Conservation (phyloP, 805 yeast genomes). For the Candida sithepensis region DNA sequence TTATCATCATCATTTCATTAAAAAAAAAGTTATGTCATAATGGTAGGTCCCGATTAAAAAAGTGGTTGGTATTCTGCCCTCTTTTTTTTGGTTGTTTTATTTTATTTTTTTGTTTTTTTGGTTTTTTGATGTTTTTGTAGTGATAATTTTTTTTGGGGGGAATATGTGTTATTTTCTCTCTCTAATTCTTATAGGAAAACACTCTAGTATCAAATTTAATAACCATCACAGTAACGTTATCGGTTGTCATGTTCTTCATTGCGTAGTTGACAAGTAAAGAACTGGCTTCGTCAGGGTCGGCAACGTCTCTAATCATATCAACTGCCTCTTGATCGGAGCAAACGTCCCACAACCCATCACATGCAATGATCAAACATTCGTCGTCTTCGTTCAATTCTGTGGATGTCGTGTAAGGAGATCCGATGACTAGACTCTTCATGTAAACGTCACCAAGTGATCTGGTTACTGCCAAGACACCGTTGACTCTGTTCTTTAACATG, state of each 20-base stretch:
- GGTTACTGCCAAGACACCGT: conserved; percentile 93
- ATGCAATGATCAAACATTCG: conserved; percentile 82
- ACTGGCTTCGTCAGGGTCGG: conserved; percentile 65
- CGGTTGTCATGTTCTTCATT: conserved; percentile 74
- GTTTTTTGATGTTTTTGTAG: not conserved
- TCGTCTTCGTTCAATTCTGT: conserved; percentile 68
- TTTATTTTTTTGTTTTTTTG: not conserved
- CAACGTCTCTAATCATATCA: conserved; percentile 52
- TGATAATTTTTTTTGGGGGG: too few species aligned
- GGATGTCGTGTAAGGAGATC: conserved; percentile 88
- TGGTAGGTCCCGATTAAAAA: too few species aligned
- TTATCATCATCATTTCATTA: too few species aligned
- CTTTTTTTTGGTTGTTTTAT: too few species aligned
- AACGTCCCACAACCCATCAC: conserved; percentile 98
- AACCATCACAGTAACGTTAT: conserved; percentile 92
- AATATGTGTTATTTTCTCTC: too few species aligned
- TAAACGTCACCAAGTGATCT: conserved; percentile 92
- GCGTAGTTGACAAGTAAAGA: conserved; percentile 68
- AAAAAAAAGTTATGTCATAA: too few species aligned
- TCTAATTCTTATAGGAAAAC: conserved; percentile 26
- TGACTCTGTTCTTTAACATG: conserved; percentile 85
- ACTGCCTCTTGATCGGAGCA: conserved; percentile 82
- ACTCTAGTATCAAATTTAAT: conserved; percentile 50
- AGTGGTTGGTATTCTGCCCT: too few species aligned
- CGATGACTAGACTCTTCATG: conserved; percentile 84